phyloP scores from a whole-genome alignment of 768 basidiomycete species.

The Pleurotus pulmonarius region DNA sequence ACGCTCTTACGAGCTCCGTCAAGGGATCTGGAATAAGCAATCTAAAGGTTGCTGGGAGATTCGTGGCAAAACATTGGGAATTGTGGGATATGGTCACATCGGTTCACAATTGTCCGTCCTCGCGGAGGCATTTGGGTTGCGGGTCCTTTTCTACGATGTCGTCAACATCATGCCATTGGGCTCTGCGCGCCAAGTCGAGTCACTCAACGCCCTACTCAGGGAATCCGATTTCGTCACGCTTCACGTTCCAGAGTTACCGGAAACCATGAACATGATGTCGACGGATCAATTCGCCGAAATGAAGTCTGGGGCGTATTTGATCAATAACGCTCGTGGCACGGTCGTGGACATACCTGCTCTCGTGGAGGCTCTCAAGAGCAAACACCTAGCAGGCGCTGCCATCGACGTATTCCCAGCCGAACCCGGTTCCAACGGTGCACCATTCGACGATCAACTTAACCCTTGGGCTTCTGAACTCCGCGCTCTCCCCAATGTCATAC shows the following conservation, averaged over 20 bases:
- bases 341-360: conserved; percentile 96
- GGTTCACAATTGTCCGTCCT: conserved; percentile 96
- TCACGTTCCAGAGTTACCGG: conserved; percentile 94
- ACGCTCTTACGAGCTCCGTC: conserved; percentile 81
- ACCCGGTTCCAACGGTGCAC: conserved; percentile 85
- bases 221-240: conserved; percentile 92
- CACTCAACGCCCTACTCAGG: conserved; percentile 66
- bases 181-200: conserved; percentile 85
- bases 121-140: conserved; percentile 93
- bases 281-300: conserved; percentile 74
- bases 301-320: conserved; percentile 93
- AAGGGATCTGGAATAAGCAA: conserved; percentile 97
- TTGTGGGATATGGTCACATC: conserved; percentile 98
- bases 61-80: conserved; percentile 96
- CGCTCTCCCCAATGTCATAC: conserved; percentile 82
- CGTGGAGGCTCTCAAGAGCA: conserved; percentile 74
- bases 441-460: conserved; percentile 88
- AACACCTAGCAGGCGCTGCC: conserved; percentile 83
- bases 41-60: conserved; percentile 98
- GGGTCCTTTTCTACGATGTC: conserved; percentile 93
- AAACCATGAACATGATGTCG: conserved; percentile 94
- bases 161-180: conserved; percentile 98
- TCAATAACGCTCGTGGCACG: conserved; percentile 96
- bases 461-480: conserved; percentile 77
- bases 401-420: conserved; percentile 95